phyloP scores from a whole-genome alignment of 257 asterid species.

The Jacaranda copaia region DNA sequence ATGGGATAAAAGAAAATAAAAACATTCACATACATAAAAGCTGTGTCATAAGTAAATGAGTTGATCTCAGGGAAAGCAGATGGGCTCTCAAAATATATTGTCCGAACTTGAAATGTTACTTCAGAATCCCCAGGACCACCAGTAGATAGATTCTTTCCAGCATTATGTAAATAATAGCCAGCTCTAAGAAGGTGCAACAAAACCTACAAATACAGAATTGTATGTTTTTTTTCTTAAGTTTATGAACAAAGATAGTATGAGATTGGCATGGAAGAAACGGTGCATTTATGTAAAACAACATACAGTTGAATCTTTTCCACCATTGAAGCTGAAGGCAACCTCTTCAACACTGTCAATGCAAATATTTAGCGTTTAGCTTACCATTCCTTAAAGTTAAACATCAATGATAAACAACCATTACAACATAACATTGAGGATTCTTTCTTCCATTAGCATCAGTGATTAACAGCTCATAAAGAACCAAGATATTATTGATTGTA shows the following conservation, averaged over 20 bases:
- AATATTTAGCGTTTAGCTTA: slow-evolving; percentile 27
- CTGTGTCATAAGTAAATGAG: slow-evolving; percentile 85
- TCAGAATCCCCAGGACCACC: slow-evolving; percentile 54
- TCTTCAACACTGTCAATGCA: slow-evolving; percentile 69
- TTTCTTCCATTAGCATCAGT: background rate
- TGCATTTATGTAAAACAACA: slow-evolving; percentile 42
- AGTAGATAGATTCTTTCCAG: slow-evolving; percentile 43
- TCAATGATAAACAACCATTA: background rate
- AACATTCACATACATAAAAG: slow-evolving; percentile 56
- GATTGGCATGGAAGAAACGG: slow-evolving; percentile 7
- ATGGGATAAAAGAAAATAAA: slow-evolving; percentile 2
- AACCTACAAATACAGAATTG: slow-evolving; percentile 59
- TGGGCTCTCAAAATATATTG: slow-evolving; percentile 86
- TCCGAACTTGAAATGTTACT: slow-evolving; percentile 66
- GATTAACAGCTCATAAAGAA: slow-evolving; percentile 21
- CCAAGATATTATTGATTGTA: background rate
- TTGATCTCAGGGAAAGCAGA: slow-evolving; percentile 94
- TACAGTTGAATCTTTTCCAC: slow-evolving; percentile 97
- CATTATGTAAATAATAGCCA: slow-evolving; percentile 72
- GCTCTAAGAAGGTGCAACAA: slow-evolving; percentile 92
- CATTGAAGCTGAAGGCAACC: slow-evolving; percentile 95
- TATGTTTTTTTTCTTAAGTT: slow-evolving; percentile 17
- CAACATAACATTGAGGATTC: background rate
- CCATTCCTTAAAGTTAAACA: background rate
- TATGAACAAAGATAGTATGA: slow-evolving; percentile 3